phyloP scores from a whole-genome alignment of 805 yeast genomes.

The Kregervanrija pseudodelftensis region DNA sequence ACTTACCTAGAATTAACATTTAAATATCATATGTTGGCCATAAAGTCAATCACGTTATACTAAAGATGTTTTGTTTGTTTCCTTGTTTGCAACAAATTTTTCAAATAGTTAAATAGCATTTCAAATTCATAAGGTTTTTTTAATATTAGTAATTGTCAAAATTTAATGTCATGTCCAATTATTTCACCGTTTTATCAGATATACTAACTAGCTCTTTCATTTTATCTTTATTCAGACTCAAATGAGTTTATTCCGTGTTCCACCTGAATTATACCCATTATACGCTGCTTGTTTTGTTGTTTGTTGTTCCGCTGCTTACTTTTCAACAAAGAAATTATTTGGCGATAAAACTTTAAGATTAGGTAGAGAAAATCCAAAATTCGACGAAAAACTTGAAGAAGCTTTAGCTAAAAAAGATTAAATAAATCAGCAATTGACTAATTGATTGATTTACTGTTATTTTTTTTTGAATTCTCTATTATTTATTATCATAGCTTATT shows the following conservation, averaged over 20 bases:
- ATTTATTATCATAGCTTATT: not conserved
- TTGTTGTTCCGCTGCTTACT: conserved; percentile 39
- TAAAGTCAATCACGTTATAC: no score
- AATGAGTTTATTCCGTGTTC: conserved; percentile 24
- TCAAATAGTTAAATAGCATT: no score
- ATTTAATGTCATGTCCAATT: not conserved
- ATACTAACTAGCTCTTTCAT: not conserved
- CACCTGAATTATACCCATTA: conserved; percentile 53
- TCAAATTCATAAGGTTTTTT: no score
- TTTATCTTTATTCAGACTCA: conserved; percentile 2
- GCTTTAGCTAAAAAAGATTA: conserved; percentile 24
- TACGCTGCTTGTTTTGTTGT: conserved; percentile 53
- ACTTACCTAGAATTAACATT: no score
- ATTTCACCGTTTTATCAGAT: not conserved
- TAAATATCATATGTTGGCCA: no score
- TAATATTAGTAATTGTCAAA: no score
- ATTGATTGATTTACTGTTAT: no score
- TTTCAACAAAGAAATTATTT: conserved; percentile 43
- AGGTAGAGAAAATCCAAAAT: conserved; percentile 39
- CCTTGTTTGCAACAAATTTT: no score
- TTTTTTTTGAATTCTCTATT: not conserved
- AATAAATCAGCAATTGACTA: not conserved
- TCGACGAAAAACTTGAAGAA: conserved; percentile 30
- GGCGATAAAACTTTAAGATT: conserved; percentile 44
- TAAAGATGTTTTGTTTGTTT: no score